phyloP scores from a whole-genome alignment of 2,329 filamentous ascomycete genomes.

The Phaeophleospora eucalypticola region DNA sequence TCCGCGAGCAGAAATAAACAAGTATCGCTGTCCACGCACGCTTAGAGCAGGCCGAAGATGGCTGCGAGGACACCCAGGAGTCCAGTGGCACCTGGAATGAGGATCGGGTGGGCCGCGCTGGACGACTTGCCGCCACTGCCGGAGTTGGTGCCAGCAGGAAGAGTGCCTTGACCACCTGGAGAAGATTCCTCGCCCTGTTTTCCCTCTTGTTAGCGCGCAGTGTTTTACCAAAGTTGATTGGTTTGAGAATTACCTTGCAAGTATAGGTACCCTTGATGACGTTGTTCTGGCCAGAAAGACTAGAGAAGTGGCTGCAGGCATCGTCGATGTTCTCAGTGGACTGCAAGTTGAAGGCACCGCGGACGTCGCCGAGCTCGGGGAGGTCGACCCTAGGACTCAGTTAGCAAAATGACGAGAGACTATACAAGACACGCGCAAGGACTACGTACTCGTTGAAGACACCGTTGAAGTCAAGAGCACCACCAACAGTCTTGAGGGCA shows the following conservation, averaged over 20 bases:
- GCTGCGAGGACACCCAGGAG: conserved; percentile 46
- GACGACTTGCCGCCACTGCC: conserved; percentile 23
- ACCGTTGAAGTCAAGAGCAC: conserved; percentile 80
- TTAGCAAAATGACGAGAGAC: conserved; percentile 27
- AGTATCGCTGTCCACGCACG: conserved; percentile 12
- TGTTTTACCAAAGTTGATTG: too few relatives aligned
- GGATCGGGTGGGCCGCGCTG: conserved; percentile 40
- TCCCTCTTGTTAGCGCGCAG: too few relatives aligned
- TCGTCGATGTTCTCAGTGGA: conserved; percentile 40
- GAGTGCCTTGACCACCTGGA: conserved; percentile 34
- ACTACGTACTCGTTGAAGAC: conserved; percentile 72
- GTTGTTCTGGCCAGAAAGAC: conserved; percentile 37
- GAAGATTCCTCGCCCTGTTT: too few relatives aligned
- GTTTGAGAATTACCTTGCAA: conserved; percentile 35
- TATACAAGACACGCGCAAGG: not conserved
- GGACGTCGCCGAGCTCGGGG: conserved; percentile 49
- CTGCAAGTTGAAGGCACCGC: conserved; percentile 50
- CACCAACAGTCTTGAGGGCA: conserved; percentile 63
- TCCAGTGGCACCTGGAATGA: conserved; percentile 42
- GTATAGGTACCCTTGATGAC: conserved; percentile 42
- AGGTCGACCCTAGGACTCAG: conserved; percentile 59
- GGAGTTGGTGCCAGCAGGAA: conserved; percentile 22
- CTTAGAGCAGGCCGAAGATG: conserved; percentile 45
- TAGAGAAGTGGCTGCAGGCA: conserved; percentile 41
- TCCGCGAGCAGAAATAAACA: conserved; percentile 19